Percentiles rank a stretch among this genome's conserved stretches.
phyloP scores from a whole-genome alignment of 2,329 filamentous ascomycete species.

The Diplodia intermedia region DNA sequence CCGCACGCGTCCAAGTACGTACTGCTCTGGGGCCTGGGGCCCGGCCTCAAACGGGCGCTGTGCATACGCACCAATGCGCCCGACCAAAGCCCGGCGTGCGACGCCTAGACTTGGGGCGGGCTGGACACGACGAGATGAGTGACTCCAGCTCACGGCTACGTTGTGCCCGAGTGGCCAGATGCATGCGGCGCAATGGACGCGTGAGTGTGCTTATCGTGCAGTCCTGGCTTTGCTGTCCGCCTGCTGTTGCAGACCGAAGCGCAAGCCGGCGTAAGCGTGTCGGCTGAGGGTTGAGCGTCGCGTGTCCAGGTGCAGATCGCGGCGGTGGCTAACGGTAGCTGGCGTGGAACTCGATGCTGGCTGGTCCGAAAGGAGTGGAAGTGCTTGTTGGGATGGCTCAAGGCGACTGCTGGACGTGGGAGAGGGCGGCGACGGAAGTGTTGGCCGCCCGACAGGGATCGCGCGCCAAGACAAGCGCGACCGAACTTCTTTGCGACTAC shows the following conservation, averaged over 20 bases:
- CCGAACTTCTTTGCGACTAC: slow-evolving; percentile 24
- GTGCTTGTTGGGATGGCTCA: background rate
- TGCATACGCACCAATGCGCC: slow-evolving; percentile 21
- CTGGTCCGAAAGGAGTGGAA: background rate
- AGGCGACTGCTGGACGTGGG: background rate
- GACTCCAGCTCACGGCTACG: slow-evolving; percentile 11
- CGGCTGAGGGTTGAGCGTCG: background rate
- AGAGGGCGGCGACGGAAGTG: background rate
- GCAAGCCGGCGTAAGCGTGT: background rate
- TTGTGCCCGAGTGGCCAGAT: slow-evolving; percentile 12
- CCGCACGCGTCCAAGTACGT: slow-evolving; percentile 13
- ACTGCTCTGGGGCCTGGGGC: slow-evolving; percentile 6
- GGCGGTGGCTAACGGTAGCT: background rate
- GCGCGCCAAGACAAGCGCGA: slow-evolving; percentile 20
- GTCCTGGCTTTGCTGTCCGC: background rate
- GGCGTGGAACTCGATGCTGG: background rate
- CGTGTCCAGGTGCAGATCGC: background rate
- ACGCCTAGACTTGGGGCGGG: background rate
- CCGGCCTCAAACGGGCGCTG: slow-evolving; percentile 16
- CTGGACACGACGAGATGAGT: slow-evolving; percentile 7
- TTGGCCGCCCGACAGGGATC: background rate
- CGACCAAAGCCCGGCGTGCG: background rate
- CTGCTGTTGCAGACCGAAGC: background rate
- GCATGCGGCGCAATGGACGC: slow-evolving; percentile 16
- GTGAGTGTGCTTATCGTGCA: slow-evolving; percentile 21